Conservation (phyloP, 2,329 filamentous ascomycete species). For the Cercospora zeae-maydis region DNA sequence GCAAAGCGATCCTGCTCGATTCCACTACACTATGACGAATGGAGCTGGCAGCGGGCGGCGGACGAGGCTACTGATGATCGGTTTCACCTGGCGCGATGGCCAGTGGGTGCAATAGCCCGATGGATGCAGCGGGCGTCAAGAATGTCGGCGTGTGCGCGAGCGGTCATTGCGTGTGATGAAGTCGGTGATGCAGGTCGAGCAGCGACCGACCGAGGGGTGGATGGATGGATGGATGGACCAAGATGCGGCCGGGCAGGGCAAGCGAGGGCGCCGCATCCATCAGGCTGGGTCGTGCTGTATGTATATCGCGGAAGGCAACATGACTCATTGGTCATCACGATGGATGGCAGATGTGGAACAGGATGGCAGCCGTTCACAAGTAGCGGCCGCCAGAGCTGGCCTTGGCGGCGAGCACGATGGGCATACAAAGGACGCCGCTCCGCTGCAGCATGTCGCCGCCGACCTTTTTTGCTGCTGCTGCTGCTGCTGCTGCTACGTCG, state of each 20-base stretch:
- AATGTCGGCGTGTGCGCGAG: constrained; percentile 17
- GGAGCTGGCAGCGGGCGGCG: neutral
- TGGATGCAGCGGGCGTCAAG: constrained; percentile 15
- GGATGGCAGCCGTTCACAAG: constrained; percentile 13
- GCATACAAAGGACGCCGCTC: constrained; percentile 20
- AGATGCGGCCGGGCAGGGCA: neutral
- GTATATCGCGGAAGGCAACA: constrained; percentile 11
- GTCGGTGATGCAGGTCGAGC: no score
- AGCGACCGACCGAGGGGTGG: neutral
- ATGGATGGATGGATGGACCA: neutral
- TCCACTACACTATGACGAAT: neutral
- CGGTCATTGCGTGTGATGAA: constrained; percentile 18
- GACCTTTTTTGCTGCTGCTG: neutral
- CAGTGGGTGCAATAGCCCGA: constrained; percentile 21
- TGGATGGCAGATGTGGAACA: constrained; percentile 12
- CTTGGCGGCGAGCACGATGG: constrained; percentile 10
- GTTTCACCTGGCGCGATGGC: neutral
- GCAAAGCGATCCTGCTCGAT: constrained; percentile 5
- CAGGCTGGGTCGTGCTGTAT: constrained; percentile 14
- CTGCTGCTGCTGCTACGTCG: neutral
- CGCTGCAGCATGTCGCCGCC: constrained; percentile 5
- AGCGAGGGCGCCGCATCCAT: constrained; percentile 12
- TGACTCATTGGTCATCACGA: constrained; percentile 24
- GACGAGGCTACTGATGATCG: neutral
- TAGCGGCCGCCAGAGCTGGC: constrained; percentile 1